Base-by-base conservation (phyloP, 1,284 basidiomycete genomes). In the Cerioporus squamosus region DNA sequence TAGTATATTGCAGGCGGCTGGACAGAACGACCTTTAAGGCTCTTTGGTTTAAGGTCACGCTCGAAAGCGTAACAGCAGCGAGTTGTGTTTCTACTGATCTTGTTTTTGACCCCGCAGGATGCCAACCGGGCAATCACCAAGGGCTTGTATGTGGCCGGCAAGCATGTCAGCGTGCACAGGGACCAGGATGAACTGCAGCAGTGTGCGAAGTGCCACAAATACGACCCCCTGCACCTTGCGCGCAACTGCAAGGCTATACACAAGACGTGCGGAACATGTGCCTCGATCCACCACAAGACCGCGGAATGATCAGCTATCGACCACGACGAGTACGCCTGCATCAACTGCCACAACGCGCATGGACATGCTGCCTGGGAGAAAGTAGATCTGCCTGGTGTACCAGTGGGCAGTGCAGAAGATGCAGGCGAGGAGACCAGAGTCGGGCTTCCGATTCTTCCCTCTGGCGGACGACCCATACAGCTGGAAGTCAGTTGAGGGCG, bases 141-240 rank as follows among this genome's bases (percentile, higher is more conserved):
- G 7, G 59, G 61, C 0, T 31, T 66, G 18, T 42, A 33, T 5
- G 44, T 68, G 3, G 59, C 36, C 0, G 50, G 57, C 5, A 50
- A 51, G 14, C 20, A 20, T 10, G 55, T 44, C 5, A 23, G 12
- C 1, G 45, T 38, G 0, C 46, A 47, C 22, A 58, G 51, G n/a
- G 44, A 45, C 15, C 17, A 49, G 5, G 36, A 47, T 0, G 61
- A 60, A n/a, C 61, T 51, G n/a, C 38, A 47, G 63, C 49, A 63
- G 17, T 76, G 74, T 55, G 24, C 64, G 9, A 71, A 69, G 36
- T 76, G 75, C 60, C 71, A 75, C 20, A 47, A 53, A 18, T 70
- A 57, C 51, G 60, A 64, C 10, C 31, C 31, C 5, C 29, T 10
- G 0, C 74, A 76, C 49, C 51, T 68, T 2, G 70, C 68, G 0